Evolutionary conservation across 768 basidiomycete genomes (phyloP).

Genomic region (Mycena kentingensis): DNA sequence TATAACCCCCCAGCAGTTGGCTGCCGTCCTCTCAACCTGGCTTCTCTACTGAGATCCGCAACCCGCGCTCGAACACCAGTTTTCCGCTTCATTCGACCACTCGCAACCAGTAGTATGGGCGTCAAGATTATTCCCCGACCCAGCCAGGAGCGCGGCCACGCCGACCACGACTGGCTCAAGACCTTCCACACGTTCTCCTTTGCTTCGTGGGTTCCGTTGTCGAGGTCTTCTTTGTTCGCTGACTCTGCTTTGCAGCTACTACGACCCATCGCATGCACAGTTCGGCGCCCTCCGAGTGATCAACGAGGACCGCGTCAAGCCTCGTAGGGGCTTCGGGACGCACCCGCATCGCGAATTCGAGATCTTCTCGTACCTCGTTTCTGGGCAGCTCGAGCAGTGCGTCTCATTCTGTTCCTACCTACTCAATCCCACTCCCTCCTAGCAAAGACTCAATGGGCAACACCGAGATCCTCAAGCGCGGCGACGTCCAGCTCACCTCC

Average conservation of each 20-base stretch:
- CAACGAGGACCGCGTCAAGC: slow-evolving; percentile 85
- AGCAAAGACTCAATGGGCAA: slow-evolving; percentile 94
- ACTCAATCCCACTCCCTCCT: slow-evolving; percentile 1
- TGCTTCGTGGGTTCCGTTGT: slow-evolving; percentile 49
- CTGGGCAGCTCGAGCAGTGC: slow-evolving; percentile 80
- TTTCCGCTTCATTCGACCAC: too few relatives aligned
- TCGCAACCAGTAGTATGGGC: too few relatives aligned
- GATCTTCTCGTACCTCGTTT: slow-evolving; percentile 86
- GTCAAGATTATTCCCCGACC: slow-evolving; percentile 51
- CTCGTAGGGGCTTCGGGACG: slow-evolving; percentile 81
- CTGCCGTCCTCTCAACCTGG: too few relatives aligned
- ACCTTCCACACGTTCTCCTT: slow-evolving; percentile 86
- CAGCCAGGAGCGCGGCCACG: slow-evolving; percentile 67
- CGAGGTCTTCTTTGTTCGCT: slow-evolving; percentile 23
- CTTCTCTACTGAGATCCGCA: too few relatives aligned
- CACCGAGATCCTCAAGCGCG: slow-evolving; percentile 83
- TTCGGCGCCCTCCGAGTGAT: slow-evolving; percentile 84
- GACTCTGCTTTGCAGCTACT: slow-evolving; percentile 5
- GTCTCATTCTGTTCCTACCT: slow-evolving; percentile 26
- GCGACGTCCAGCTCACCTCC: slow-evolving; percentile 89
- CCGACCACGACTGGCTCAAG: slow-evolving; percentile 86
- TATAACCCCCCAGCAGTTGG: too few relatives aligned
- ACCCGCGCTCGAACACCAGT: too few relatives aligned
- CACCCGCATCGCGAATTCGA: slow-evolving; percentile 86
- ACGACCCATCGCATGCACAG: slow-evolving; percentile 5